Percentiles rank a stretch among this genome's conserved stretches.
These are phyloP conservation scores for Penstemon davidsonii DNA, from an alignment of 257 asterid genomes.

Conservation along the genomic window DNA sequence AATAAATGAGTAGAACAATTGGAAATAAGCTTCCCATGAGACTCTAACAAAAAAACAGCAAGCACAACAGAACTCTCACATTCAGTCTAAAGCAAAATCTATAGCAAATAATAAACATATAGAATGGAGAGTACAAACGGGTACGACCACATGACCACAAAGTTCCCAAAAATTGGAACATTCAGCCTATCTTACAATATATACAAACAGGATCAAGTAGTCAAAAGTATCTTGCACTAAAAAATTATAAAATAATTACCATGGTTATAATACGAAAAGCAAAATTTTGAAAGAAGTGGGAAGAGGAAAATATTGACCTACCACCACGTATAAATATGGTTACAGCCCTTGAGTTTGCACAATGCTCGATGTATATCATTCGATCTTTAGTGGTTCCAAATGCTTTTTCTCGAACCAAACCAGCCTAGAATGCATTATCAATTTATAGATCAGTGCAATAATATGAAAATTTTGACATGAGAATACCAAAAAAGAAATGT, in stretches of 20 bases:
- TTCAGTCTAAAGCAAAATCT: background rate
- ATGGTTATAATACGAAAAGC: background rate
- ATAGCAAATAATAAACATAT: background rate
- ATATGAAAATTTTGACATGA: too few species aligned
- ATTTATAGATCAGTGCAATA: slow-evolving; percentile 11
- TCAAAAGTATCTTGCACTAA: background rate
- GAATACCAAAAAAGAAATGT: too few species aligned
- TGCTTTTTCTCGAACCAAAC: slow-evolving; percentile 90
- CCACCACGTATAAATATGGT: slow-evolving; percentile 98
- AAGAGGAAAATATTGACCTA: slow-evolving; percentile 39
- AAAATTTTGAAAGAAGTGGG: background rate
- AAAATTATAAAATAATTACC: background rate
- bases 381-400: slow-evolving; percentile 96
- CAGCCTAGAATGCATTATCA: slow-evolving; percentile 60
- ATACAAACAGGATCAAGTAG: background rate
- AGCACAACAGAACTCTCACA: slow-evolving; percentile 7
- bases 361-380: slow-evolving; percentile 96
- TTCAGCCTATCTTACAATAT: background rate
- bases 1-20: too few species aligned
- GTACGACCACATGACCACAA: too few species aligned
- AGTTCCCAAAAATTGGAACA: too few species aligned
- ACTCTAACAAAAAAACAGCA: background rate
- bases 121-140: background rate
- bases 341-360: slow-evolving; percentile 97
- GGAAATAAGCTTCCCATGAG: slow-evolving; percentile 8